Evolutionary conservation across 306 rosid species (phyloP).

Genomic region (Gastrolobium bilobum): DNA sequence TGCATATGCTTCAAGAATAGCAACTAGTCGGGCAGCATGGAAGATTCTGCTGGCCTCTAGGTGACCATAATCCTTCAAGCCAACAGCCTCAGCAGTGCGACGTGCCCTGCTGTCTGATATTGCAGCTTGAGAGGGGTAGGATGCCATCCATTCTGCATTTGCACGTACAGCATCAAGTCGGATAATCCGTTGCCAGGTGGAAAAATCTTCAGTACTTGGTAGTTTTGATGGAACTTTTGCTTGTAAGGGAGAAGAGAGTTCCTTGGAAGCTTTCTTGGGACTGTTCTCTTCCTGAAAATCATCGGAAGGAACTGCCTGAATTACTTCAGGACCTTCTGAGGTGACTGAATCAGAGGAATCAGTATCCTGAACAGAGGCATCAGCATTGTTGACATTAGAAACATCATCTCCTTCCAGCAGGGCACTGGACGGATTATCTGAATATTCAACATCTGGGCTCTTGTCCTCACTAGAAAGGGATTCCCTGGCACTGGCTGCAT

Average conservation of each 20-base stretch:
- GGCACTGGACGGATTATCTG: slow-evolving; percentile 72
- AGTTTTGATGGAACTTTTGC: slow-evolving; percentile 60
- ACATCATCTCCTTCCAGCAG: slow-evolving; percentile 76
- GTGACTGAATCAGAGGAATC: slow-evolving; percentile 93
- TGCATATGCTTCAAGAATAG: slow-evolving; percentile 98
- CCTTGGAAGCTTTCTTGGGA: slow-evolving; percentile 61
- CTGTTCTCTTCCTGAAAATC: slow-evolving; percentile 70
- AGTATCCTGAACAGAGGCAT: slow-evolving; percentile 66
- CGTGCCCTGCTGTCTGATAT: slow-evolving; percentile 73
- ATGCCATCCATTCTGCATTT: slow-evolving; percentile 87
- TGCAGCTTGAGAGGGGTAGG: slow-evolving; percentile 73
- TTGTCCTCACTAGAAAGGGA: slow-evolving; percentile 93
- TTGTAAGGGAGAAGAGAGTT: slow-evolving; percentile 65
- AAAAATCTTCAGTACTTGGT: slow-evolving; percentile 72
- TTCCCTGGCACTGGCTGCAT: slow-evolving; percentile 86
- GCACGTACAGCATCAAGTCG: slow-evolving; percentile 97
- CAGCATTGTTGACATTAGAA: slow-evolving; percentile 67
- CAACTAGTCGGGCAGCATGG: slow-evolving; percentile 94
- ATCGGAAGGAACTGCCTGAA: slow-evolving; percentile 69
- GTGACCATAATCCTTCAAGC: slow-evolving; percentile 92
- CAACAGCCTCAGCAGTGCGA: slow-evolving; percentile 89
- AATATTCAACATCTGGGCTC: slow-evolving; percentile 71
- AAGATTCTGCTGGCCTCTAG: slow-evolving; percentile 83
- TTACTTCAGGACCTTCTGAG: slow-evolving; percentile 82
- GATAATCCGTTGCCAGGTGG: slow-evolving; percentile 96